Percentiles rank a stretch among this genome's conserved stretches.
phyloP scores from a whole-genome alignment of 257 asterid species.

The Nyctanthes arbortristis region DNA sequence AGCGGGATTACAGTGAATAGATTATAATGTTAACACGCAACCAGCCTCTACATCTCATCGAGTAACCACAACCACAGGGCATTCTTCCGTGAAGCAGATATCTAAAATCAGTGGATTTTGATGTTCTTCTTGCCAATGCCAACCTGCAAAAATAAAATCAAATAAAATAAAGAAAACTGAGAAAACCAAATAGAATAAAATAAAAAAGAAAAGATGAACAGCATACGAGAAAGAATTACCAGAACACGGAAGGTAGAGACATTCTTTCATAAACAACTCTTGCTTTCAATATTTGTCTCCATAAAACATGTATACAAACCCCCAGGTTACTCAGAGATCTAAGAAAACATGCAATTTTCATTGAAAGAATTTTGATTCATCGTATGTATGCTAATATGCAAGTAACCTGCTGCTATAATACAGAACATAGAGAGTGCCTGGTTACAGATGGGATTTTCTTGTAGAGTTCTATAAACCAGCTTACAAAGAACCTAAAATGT shows the following conservation, averaged over 20 bases:
- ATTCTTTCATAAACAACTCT: slow-evolving; percentile 60
- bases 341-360: no score
- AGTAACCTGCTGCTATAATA: no score
- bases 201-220: not conserved
- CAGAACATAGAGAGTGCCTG: no score
- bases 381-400: no score
- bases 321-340: no score
- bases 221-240: slow-evolving; percentile 21
- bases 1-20: not conserved
- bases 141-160: slow-evolving; percentile 40
- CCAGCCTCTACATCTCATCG: not conserved
- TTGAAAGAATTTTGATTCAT: no score
- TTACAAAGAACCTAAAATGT: no score
- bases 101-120: slow-evolving; percentile 81
- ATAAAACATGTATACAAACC: no score
- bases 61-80: slow-evolving; percentile 2
- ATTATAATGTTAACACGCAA: slow-evolving; percentile 2
- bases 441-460: no score
- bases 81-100: slow-evolving; percentile 10
- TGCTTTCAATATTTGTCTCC: no score
- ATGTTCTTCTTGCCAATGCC: slow-evolving; percentile 76
- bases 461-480: no score
- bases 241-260: slow-evolving; percentile 58
- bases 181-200: not conserved
- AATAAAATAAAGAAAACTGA: not conserved